These are phyloP conservation scores for Lipomyces oligophaga DNA, from an alignment of 805 yeast species.

Conservation along the genomic window DNA sequence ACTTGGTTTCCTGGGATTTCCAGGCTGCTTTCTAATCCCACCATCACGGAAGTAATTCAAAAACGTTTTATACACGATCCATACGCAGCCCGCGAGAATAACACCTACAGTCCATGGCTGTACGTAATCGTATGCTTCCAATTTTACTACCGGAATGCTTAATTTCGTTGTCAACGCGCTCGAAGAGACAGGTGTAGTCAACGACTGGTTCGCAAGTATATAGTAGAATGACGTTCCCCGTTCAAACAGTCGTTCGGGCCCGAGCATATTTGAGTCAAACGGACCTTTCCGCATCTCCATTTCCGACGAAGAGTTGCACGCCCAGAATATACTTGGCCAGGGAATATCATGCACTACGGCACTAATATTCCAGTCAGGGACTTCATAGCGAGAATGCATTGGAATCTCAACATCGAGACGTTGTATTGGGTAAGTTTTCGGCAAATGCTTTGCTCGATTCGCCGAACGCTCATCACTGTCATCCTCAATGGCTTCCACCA, in stretches of 20 bases:
- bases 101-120: slow-evolving; percentile 40
- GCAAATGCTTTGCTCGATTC: neutral
- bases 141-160: slow-evolving; percentile 45
- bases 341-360: slow-evolving; percentile 33
- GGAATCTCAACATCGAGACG: slow-evolving; percentile 39
- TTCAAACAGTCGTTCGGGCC: slow-evolving; percentile 48
- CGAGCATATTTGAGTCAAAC: slow-evolving; percentile 42
- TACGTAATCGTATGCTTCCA: slow-evolving; percentile 34
- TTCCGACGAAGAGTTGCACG: slow-evolving; percentile 44
- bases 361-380: slow-evolving; percentile 37
- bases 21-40: slow-evolving; percentile 16
- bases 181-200: slow-evolving; percentile 16
- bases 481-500: no score
- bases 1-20: slow-evolving; percentile 4
- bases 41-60: slow-evolving; percentile 19
- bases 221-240: slow-evolving; percentile 45
- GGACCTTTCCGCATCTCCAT: slow-evolving; percentile 35
- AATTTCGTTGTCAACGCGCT: slow-evolving; percentile 30
- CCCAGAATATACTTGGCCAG: slow-evolving; percentile 48
- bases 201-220: slow-evolving; percentile 29
- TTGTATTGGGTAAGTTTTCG: slow-evolving; percentile 12
- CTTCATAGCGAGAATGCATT: slow-evolving; percentile 51
- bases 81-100: slow-evolving; percentile 33
- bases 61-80: slow-evolving; percentile 22
- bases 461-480: slow-evolving; percentile 18